Base-by-base conservation (phyloP, 2,329 filamentous ascomycete genomes). In the Monilinia laxa region DNA sequence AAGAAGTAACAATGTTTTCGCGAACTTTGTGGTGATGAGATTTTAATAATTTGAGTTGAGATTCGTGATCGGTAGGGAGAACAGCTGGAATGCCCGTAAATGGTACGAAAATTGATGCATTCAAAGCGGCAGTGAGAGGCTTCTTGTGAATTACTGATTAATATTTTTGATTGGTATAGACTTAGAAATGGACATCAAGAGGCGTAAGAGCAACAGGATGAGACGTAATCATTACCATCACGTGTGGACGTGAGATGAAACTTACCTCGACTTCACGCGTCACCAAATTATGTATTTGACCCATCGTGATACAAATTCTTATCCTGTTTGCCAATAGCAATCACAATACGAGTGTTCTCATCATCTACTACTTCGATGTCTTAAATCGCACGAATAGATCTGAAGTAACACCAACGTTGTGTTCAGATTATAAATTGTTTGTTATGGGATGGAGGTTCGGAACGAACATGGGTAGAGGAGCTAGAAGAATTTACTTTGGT, bases 51-150 rank as follows among this genome's bases (percentile, higher is more conserved):
- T 70, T 57, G 4, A 73, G 54, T 42, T 71, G 70, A 35, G 71
- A 58, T 18, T 63, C 59, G 14, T 25, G 60, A 6, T 67, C 45
- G 4, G 65, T 49, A n/a, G 70, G 59, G 10, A 47, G 57, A 3
- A 54, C 52, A 16, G 35, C 18, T 12, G 52, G 20, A 28, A 66
- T 65, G 38, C 71, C 69, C 1, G 57, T 45, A 67, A 74, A 75
- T 5, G 72, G 70, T n/a, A 66, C 60, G 62, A 75, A 75, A 67
- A 75, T 73, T 16, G 71, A 70, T 20, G 69, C 57, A 25, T 63
- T 55, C 7, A 68, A 54, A 18, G 63, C 63, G 54, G 68, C 67
- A 25, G 62, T n/a, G 40, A 64, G 28, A 18, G 47, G 18, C 18
- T 31, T 38, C 58, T 53, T 40, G 9, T 7, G 9, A 38, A 12